Base-by-base conservation (phyloP, 2,329 filamentous ascomycete species). In the Bimuria novae-zelandiae region DNA sequence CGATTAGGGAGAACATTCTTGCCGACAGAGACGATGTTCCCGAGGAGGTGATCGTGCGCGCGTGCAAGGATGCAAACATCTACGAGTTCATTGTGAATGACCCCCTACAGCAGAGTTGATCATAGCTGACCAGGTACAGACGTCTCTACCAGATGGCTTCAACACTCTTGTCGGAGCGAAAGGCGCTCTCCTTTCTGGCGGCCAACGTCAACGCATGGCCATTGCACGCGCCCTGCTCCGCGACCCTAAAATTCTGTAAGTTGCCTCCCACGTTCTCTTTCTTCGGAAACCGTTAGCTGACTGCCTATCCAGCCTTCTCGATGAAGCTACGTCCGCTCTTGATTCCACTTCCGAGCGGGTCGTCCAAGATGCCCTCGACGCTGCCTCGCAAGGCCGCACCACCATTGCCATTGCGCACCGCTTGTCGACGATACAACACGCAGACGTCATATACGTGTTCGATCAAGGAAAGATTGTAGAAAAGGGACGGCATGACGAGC, bases 381-480 rank as follows among this genome's bases (percentile, higher is more conserved):
- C 86, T 57, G 92, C 92, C 1, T 88, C 90, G 17, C 88, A 89
- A 75, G 90, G 90, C 8, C 84, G 92, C 46, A 96, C 92, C 84
- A 97, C 93, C 0, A 94, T 99, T 57, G 92, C 93, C 0, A 93
- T 99, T 1, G 94, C 94, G 3, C 93, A 99, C 75, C 82, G 94
- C 21, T 78, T 99, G 5, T 91, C 87, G 67, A 97, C 94, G 0
- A 97, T 97, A 55, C 92, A 96, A 71, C 92, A 94, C 71, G 93
- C 93, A 0, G 93, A 97, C 69, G 78, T 93, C 43, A 97, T 97
- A 64, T 97, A 95, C 61, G 93, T 97, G n/a, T 94, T 97, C 70
- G 92, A 97, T 72, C 87, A 90, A 64, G 94, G 93, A 7, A 83
- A 85, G 54, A 84, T 97, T 37, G 89, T 95, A 1, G 93, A 97